A percentile compares a stretch with the other conserved stretches of the same genome.
These are phyloP conservation scores for Peronosclerospora sorghi DNA, from an alignment of 352 stramenopile genomes.

Conservation along the genomic window DNA sequence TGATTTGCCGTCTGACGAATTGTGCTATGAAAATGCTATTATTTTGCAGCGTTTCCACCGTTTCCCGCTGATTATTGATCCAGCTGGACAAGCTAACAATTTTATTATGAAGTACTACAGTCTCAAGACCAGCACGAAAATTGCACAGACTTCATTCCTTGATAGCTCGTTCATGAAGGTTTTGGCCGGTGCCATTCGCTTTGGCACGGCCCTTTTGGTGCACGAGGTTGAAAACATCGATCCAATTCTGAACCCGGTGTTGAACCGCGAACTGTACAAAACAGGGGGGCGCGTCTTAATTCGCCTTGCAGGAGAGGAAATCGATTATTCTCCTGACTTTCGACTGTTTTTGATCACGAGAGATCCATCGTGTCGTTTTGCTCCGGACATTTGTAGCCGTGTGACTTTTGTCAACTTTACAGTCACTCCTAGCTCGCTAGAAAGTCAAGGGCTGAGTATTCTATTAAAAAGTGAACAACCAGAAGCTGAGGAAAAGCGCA, in stretches of 20 bases:
- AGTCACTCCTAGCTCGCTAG: slow-evolving; percentile 95
- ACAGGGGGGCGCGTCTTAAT: slow-evolving; percentile 97
- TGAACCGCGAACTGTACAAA: slow-evolving; percentile 98
- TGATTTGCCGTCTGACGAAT: slow-evolving; percentile 92
- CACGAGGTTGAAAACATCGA: slow-evolving; percentile 99
- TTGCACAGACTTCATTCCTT: slow-evolving; percentile 98
- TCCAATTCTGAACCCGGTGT: slow-evolving; percentile 97
- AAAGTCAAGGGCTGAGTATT: slow-evolving; percentile 93
- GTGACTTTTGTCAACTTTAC: slow-evolving; percentile 99
- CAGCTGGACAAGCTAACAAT: slow-evolving; percentile 94
- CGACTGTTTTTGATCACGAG: slow-evolving; percentile 97
- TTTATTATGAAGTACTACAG: slow-evolving; percentile 98
- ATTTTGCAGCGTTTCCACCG: slow-evolving; percentile 96
- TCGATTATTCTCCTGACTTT: slow-evolving; percentile 99
- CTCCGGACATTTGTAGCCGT: slow-evolving; percentile 97
- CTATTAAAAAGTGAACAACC: slow-evolving; percentile 96
- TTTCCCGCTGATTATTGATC: slow-evolving; percentile 98
- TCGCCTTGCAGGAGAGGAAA: slow-evolving; percentile 96
- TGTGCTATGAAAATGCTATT: slow-evolving; percentile 99
- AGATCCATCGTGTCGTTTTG: slow-evolving; percentile 94
- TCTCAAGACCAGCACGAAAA: slow-evolving; percentile 85
- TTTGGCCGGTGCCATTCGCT: slow-evolving; percentile 98
- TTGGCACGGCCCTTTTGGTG: slow-evolving; percentile 97
- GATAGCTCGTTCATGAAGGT: slow-evolving; percentile 99
- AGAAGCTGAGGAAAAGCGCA: slow-evolving; percentile 94